Evolutionary conservation across 306 rosid genomes (phyloP), one percentile per base, ranked within the genome.

Genomic region (Benincasa hispida): DNA sequence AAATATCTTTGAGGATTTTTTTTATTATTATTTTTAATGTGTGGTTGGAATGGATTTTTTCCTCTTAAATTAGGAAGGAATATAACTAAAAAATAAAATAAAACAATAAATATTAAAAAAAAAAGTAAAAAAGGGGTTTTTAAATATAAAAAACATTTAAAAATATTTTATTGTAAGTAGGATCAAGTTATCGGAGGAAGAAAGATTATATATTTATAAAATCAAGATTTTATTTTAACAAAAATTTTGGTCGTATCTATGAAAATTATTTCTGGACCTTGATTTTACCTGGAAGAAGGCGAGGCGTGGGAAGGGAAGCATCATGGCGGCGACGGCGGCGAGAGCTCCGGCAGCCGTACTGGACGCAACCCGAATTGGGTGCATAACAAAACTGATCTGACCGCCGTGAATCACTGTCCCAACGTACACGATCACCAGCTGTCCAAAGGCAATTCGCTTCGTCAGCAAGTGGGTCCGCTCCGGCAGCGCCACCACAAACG

Each of bases 361-460:
- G 0, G 86, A 78, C 0, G 87, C 97, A 7, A 86, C 97, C 7
- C 82, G 86, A 81, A 91, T 51, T 5, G 91, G 84, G 39, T 84
- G 91, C 78, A 54, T 59, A 47, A 83, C 25, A 27, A 82, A 78
- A 2, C 87, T 85, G 9, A 47, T 75, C 55, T 81, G 15, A 2
- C 80, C 83, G 6, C 91, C 92, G 62, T 77, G 39, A 27, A 91
- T 41, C 28, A 82, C 91, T 2, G 89, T 83, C 10, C 90, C 91
- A 2, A 93, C 93, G 10, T 84, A 87, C 54, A 91, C 90, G 41
- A 81, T 89, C 87, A 91, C 97, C 8, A 89, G 67, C 83, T 87
- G 91, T 27, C 93, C 96, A 77, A 85, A 89, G 19, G 96, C 97
- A 6, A 93, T 79, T 57, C 89, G 50, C 83, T 93, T 93, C 0